Conservation (phyloP, 176 grass and related monocot genomes). For the Saccharum spontaneum region DNA sequence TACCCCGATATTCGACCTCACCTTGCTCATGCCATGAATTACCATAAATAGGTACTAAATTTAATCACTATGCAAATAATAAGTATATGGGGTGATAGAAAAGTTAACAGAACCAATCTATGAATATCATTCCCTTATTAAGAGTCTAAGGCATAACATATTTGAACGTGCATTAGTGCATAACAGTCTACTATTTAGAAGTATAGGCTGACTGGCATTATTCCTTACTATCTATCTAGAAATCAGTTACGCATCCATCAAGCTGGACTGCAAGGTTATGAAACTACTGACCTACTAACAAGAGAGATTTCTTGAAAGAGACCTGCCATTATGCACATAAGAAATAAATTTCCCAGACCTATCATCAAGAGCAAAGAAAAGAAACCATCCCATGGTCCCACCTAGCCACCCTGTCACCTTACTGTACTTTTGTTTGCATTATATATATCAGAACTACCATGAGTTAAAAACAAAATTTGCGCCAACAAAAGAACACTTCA, state of each 20-base stretch:
- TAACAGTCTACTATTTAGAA: conserved; percentile 8
- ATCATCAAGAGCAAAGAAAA: conserved; percentile 12
- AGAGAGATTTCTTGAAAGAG: neutral
- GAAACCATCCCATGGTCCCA: neutral
- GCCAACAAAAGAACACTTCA: no score
- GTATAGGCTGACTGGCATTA: neutral
- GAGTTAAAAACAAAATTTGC: no score
- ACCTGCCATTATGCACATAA: neutral
- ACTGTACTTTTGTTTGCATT: no score
- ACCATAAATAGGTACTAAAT: neutral
- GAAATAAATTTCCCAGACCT: neutral
- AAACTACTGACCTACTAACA: neutral
- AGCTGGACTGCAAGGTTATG: neutral
- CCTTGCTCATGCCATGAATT: conserved; percentile 51
- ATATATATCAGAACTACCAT: no score
- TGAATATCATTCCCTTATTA: conserved; percentile 6
- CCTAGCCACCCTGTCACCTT: no score
- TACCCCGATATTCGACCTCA: conserved; percentile 61
- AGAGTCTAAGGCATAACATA: neutral
- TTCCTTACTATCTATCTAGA: neutral
- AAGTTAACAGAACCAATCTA: conserved; percentile 1
- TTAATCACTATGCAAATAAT: neutral
- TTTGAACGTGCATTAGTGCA: neutral
- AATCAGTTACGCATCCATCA: neutral
- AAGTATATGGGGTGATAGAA: neutral